A percentile compares a stretch with the other conserved stretches of the same genome.
Conservation (phyloP, 2,329 filamentous ascomycete species). For the Venturia nashicola region DNA sequence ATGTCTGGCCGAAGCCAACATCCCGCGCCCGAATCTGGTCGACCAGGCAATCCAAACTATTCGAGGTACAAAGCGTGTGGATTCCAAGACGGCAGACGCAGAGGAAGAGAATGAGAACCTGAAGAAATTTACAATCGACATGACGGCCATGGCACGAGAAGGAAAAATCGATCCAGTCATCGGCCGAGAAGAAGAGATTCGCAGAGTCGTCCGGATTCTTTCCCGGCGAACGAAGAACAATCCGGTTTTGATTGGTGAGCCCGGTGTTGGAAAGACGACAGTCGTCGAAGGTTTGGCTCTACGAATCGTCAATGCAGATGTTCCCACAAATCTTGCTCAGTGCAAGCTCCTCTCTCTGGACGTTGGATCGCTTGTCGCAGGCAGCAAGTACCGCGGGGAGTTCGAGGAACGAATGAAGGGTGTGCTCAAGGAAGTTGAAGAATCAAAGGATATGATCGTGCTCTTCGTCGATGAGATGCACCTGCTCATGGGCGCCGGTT, state of each 20-base stretch:
- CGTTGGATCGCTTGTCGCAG: constrained; percentile 86
- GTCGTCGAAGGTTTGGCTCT: constrained; percentile 93
- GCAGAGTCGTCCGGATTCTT: constrained; percentile 80
- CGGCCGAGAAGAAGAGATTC: constrained; percentile 89
- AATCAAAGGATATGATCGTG: constrained; percentile 92
- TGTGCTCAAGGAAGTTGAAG: constrained; percentile 89
- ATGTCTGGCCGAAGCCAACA: constrained; percentile 71
- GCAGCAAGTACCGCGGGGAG: constrained; percentile 96
- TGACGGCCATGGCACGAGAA: constrained; percentile 91
- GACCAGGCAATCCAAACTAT: constrained; percentile 86
- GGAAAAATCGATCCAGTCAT: constrained; percentile 98
- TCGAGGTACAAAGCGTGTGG: constrained; percentile 82
- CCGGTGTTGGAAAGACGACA: constrained; percentile 96
- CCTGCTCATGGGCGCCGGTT: constrained; percentile 92
- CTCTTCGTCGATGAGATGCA: constrained; percentile 99
- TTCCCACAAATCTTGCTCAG: constrained; percentile 85
- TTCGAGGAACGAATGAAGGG: constrained; percentile 99
- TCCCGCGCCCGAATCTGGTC: constrained; percentile 82
- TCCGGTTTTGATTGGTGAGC: constrained; percentile 92
- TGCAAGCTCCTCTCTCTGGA: constrained; percentile 93
- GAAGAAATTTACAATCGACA: constrained; percentile 96
- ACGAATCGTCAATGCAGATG: constrained; percentile 91
- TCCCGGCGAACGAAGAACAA: constrained; percentile 97
- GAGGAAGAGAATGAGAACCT: constrained; percentile 91
- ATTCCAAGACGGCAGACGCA: constrained; percentile 89